Evolutionary conservation across 139 green algal genomes (phyloP).

Genomic region (Medakamo hakoo): DNA sequence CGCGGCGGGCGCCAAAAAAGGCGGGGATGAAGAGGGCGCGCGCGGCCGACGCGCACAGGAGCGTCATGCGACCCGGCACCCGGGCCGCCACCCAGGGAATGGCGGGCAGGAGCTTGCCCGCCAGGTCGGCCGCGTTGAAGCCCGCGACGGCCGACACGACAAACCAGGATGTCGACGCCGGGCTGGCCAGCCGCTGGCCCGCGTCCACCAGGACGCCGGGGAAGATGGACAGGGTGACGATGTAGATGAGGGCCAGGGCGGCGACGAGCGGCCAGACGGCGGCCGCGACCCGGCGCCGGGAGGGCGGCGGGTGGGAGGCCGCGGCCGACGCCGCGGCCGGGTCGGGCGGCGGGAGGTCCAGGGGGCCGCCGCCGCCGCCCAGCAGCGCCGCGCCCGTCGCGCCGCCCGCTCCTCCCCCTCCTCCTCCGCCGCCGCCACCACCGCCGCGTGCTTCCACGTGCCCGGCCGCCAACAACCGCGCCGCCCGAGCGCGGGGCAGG

Average conservation of each 20-base stretch:
- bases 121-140: slow-evolving; percentile 58
- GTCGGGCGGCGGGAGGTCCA: not conserved
- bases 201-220: slow-evolving; percentile 77
- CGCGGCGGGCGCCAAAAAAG: not conserved
- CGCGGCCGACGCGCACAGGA: not conserved
- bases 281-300: not conserved
- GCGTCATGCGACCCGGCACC: not conserved
- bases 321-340: not conserved
- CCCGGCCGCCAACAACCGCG: not conserved
- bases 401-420: not conserved
- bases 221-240: slow-evolving; percentile 74
- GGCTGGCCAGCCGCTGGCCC: slow-evolving; percentile 38
- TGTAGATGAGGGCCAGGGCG: slow-evolving; percentile 22
- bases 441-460: not conserved
- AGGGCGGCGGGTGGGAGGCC: too few species aligned
- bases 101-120: slow-evolving; percentile 39
- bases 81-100: not conserved
- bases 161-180: too few species aligned
- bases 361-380: not conserved
- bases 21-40: not conserved
- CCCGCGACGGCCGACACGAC: slow-evolving; percentile 52
- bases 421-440: not conserved
- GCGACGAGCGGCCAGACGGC: slow-evolving; percentile 7
- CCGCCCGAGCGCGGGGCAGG: slow-evolving; percentile 8
- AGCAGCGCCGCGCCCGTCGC: not conserved